Conservation (phyloP, 441 rosid genomes). For the Bocquillonia castaneifolia region DNA sequence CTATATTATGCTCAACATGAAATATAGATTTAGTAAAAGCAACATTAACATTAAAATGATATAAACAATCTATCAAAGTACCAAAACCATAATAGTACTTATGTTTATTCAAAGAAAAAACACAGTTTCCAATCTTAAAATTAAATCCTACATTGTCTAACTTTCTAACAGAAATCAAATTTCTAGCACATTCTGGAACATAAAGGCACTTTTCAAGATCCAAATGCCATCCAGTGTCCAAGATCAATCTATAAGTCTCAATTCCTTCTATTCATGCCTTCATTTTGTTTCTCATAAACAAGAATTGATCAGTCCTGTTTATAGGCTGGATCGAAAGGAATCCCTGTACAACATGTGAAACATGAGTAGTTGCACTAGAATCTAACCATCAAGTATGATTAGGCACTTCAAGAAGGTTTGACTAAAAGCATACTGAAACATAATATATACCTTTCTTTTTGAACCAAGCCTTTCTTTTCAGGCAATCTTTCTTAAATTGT, state of each 20-base stretch:
- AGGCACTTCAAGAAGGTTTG: constrained; percentile 8
- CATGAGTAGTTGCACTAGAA: constrained; percentile 11
- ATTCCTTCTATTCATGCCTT: neutral
- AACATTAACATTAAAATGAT: no score
- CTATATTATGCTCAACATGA: no score
- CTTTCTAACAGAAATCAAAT: neutral
- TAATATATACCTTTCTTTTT: neutral
- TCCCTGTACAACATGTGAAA: neutral
- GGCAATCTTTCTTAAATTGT: neutral
- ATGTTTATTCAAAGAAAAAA: no score
- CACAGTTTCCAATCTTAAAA: no score
- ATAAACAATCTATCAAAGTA: neutral
- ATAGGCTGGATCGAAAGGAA: neutral
- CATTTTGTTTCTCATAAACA: neutral
- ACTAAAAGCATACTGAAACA: no score
- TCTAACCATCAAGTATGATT: constrained; percentile 12
- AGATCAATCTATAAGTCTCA: no score
- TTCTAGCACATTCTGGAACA: no score
- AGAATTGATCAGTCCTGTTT: neutral
- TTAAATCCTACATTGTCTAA: no score
- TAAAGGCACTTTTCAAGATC: no score
- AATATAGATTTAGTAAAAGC: no score
- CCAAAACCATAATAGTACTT: neutral
- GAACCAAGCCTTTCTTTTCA: neutral
- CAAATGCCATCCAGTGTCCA: no score